phyloP scores from a whole-genome alignment of 2,329 filamentous ascomycete genomes.

The Calonectria hongkongensis region DNA sequence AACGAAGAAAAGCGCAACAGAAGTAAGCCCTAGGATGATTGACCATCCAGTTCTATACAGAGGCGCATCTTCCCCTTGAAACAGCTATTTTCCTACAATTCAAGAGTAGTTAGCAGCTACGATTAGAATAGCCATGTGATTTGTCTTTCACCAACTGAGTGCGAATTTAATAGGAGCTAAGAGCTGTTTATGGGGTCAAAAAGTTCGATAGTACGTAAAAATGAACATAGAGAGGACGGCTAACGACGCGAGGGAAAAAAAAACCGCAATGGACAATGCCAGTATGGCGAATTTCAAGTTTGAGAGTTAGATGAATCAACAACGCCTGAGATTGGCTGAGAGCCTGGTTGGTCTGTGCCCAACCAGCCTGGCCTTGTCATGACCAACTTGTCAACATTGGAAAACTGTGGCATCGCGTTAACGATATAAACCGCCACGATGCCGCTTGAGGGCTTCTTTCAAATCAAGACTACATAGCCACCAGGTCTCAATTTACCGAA shows the following conservation, averaged over 20 bases:
- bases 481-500: too few relatives aligned
- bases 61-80: neutral
- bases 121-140: neutral
- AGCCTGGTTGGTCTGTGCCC: too few relatives aligned
- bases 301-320: slow-evolving; percentile 1
- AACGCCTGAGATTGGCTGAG: neutral
- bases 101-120: neutral
- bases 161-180: neutral
- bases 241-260: neutral
- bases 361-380: too few relatives aligned
- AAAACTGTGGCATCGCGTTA: too few relatives aligned
- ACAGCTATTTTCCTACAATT: neutral
- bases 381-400: too few relatives aligned
- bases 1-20: neutral
- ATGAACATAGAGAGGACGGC: neutral
- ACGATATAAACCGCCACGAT: too few relatives aligned
- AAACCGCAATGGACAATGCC: neutral
- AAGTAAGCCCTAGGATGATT: neutral
- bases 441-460: too few relatives aligned
- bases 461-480: too few relatives aligned
- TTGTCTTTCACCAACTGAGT: slow-evolving; percentile 3
- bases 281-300: neutral
- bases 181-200: neutral
- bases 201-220: too few relatives aligned
- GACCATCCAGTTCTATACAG: neutral